These are phyloP conservation scores for Miamiensis avidus DNA, from an alignment of 169 alveolate genomes.

Conservation along the genomic window DNA sequence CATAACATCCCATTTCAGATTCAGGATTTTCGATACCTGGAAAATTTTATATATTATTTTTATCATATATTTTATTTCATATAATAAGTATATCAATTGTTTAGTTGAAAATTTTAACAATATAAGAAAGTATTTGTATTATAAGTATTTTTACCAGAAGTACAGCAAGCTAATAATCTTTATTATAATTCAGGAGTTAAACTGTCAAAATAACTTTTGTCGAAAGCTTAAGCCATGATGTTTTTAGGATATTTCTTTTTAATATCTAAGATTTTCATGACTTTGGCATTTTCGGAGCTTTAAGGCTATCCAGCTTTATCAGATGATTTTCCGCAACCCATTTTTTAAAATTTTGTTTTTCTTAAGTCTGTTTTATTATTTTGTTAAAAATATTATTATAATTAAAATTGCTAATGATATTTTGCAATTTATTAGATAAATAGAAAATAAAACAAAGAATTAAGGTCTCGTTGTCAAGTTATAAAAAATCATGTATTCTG, in stretches of 20 bases:
- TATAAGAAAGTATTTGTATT: too few relatives aligned
- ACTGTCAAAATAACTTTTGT: background rate
- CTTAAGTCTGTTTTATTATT: background rate
- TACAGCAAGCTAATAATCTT: background rate
- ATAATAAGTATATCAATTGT: too few relatives aligned
- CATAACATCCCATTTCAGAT: background rate
- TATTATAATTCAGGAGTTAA: background rate
- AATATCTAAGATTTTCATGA: background rate
- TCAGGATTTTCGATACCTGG: background rate
- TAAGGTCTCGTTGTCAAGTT: too few relatives aligned
- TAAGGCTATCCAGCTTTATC: background rate
- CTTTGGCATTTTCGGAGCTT: background rate
- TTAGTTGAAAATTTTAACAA: too few relatives aligned
- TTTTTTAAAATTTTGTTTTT: too few relatives aligned
- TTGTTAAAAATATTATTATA: too few relatives aligned
- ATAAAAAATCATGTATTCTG: too few relatives aligned
- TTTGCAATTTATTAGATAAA: too few relatives aligned
- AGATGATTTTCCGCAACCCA: background rate
- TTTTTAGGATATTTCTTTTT: background rate
- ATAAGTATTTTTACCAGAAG: background rate
- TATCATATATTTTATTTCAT: too few relatives aligned
- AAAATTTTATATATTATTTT: too few relatives aligned
- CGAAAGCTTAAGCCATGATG: background rate
- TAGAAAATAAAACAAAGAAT: too few relatives aligned
- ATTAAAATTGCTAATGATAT: too few relatives aligned